phyloP scores from a whole-genome alignment of 495 filamentous ascomycete species.

The Penicillium subrubescens region DNA sequence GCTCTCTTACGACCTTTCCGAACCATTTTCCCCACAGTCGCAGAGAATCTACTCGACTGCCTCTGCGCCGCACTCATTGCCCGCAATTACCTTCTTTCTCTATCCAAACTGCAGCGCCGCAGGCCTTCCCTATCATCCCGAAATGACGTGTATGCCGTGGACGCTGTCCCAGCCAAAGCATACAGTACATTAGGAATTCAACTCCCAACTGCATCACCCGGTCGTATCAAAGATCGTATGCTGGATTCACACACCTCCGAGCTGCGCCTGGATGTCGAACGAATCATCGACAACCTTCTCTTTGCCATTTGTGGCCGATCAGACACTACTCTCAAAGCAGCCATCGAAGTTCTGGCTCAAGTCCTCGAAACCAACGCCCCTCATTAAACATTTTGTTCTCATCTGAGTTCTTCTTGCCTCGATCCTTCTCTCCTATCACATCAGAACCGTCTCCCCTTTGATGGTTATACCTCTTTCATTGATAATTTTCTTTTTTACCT shows the following conservation, averaged over 20 bases:
- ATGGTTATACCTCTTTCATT: background rate
- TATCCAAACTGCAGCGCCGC: constrained; percentile 31
- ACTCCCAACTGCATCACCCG: constrained; percentile 29
- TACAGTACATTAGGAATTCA: constrained; percentile 40
- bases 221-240: constrained; percentile 35
- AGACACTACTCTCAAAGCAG: constrained; percentile 42
- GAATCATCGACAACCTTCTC: constrained; percentile 45
- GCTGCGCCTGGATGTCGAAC: constrained; percentile 40
- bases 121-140: constrained; percentile 24
- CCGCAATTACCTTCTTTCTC: constrained; percentile 59
- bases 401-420: background rate
- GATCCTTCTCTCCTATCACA: background rate
- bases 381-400: constrained; percentile 3
- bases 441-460: background rate
- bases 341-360: constrained; percentile 45
- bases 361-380: constrained; percentile 43
- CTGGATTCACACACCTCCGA: constrained; percentile 36
- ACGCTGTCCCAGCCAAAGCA: constrained; percentile 43
- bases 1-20: constrained; percentile 49
- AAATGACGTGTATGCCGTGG: constrained; percentile 27
- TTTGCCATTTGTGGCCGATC: constrained; percentile 42
- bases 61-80: constrained; percentile 67
- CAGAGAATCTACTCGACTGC: constrained; percentile 58
- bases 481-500: background rate
- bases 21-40: constrained; percentile 57